These are phyloP conservation scores for Sorghum bicolor DNA, from an alignment of 176 grass and related monocot species.

Conservation along the genomic window DNA sequence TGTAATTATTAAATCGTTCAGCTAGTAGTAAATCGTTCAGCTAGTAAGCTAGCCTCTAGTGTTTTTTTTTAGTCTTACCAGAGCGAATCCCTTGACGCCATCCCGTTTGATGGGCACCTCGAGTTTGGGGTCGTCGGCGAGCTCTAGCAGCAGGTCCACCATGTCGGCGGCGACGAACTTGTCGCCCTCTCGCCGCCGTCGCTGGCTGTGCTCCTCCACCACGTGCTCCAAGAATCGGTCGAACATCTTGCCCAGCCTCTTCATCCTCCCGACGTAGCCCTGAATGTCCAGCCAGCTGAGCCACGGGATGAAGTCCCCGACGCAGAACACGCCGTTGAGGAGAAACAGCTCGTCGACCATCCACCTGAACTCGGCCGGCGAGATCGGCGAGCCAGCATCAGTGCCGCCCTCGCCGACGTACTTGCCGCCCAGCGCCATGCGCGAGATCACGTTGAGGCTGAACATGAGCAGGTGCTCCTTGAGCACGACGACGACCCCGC, in stretches of 20 bases:
- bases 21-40: no score
- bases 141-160: constrained; percentile 55
- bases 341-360: constrained; percentile 58
- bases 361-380: constrained; percentile 55
- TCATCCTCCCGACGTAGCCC: constrained; percentile 55
- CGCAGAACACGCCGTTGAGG: constrained; percentile 53
- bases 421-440: constrained; percentile 57
- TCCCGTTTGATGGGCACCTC: constrained; percentile 47
- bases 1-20: no score
- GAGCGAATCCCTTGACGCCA: constrained; percentile 48
- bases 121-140: constrained; percentile 48
- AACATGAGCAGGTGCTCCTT: neutral
- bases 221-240: constrained; percentile 60
- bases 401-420: constrained; percentile 17
- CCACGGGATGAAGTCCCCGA: constrained; percentile 62
- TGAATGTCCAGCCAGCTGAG: constrained; percentile 43
- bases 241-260: constrained; percentile 47
- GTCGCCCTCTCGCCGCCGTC: constrained; percentile 22
- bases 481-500: neutral
- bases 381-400: neutral
- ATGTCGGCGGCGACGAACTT: constrained; percentile 46
- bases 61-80: neutral
- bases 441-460: neutral
- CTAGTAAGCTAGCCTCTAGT: no score
- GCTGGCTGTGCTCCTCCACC: constrained; percentile 54